A percentile compares a stretch with the other conserved stretches of the same genome.
These are phyloP conservation scores for Globisporangium cystogenes DNA, from an alignment of 352 stramenopile genomes.

Conservation along the genomic window DNA sequence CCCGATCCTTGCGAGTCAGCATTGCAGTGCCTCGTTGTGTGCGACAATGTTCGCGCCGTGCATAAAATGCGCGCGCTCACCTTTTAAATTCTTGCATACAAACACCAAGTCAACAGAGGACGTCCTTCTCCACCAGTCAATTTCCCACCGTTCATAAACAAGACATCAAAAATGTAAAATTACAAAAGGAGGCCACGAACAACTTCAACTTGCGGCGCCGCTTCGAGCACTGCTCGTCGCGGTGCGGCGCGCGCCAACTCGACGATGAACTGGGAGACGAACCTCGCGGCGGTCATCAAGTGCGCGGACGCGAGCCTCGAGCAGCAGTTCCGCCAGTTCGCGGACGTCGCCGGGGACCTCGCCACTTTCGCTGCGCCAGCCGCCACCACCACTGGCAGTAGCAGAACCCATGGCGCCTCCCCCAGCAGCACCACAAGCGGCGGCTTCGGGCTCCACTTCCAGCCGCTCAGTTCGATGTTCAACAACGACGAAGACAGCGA, in stretches of 20 bases:
- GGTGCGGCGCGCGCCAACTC: not conserved
- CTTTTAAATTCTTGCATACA: not conserved
- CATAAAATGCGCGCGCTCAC: not conserved
- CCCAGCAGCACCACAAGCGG: not conserved
- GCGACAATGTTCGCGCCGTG: not conserved
- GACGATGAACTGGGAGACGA: slow-evolving; percentile 26
- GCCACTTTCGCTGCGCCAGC: not conserved
- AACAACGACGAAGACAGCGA: not conserved
- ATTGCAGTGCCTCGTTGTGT: too few species aligned
- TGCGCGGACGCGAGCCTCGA: slow-evolving; percentile 72
- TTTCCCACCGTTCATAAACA: not conserved
- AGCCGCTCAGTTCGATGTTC: slow-evolving; percentile 1
- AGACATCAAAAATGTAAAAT: not conserved
- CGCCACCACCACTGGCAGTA: not conserved
- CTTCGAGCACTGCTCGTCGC: too few species aligned
- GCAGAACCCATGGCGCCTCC: not conserved
- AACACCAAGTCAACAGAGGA: not conserved
- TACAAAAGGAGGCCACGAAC: not conserved
- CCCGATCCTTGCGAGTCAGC: not conserved
- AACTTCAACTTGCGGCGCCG: not conserved
- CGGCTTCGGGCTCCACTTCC: not conserved
- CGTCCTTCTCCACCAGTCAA: not conserved
- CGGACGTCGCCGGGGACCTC: slow-evolving; percentile 29
- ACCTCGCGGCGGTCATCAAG: slow-evolving; percentile 77
- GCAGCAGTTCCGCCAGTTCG: slow-evolving; percentile 70